Evolutionary conservation across 805 yeast genomes (phyloP).

Genomic region (Cyberlindnera mycetangii): DNA sequence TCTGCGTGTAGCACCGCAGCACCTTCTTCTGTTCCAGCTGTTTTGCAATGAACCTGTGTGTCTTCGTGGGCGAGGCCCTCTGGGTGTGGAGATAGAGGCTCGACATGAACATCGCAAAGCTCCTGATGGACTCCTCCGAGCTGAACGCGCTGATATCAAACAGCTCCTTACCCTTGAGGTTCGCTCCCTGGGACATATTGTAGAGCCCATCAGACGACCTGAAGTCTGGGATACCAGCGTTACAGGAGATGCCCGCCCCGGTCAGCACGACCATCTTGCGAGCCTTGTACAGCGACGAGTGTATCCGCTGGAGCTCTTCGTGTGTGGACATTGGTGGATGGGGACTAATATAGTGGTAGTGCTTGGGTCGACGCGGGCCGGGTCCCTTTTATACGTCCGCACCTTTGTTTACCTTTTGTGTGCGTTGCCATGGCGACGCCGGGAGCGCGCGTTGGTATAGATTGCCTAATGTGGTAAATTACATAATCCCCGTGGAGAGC

Average conservation of each 20-base stretch:
- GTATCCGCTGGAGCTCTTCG: background rate
- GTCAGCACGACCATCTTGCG: constrained; percentile 66
- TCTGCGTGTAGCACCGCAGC: constrained; percentile 88
- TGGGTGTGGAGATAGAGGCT: constrained; percentile 61
- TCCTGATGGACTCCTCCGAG: constrained; percentile 56
- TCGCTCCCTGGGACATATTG: constrained; percentile 37
- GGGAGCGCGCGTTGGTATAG: background rate
- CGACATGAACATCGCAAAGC: constrained; percentile 91
- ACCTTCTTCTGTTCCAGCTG: constrained; percentile 54
- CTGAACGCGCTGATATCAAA: constrained; percentile 85
- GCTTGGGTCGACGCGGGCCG: too few relatives aligned
- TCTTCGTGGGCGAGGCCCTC: constrained; percentile 74
- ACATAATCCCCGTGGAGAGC: background rate
- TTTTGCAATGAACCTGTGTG: constrained; percentile 64
- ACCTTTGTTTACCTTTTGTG: constrained; percentile 7
- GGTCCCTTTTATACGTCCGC: too few relatives aligned
- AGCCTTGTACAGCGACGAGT: constrained; percentile 27
- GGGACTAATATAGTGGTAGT: background rate
- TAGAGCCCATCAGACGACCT: constrained; percentile 83
- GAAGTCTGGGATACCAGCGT: constrained; percentile 97
- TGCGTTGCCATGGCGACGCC: constrained; percentile 4
- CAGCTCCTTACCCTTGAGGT: constrained; percentile 81
- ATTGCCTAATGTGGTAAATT: constrained; percentile 3
- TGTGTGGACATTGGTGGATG: background rate
- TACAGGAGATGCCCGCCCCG: constrained; percentile 96